Percentiles rank a stretch among this genome's conserved stretches.
Evolutionary conservation across 1,139 yeast genomes (phyloP).

Genomic region (Blastobotrys buckinghamii): DNA sequence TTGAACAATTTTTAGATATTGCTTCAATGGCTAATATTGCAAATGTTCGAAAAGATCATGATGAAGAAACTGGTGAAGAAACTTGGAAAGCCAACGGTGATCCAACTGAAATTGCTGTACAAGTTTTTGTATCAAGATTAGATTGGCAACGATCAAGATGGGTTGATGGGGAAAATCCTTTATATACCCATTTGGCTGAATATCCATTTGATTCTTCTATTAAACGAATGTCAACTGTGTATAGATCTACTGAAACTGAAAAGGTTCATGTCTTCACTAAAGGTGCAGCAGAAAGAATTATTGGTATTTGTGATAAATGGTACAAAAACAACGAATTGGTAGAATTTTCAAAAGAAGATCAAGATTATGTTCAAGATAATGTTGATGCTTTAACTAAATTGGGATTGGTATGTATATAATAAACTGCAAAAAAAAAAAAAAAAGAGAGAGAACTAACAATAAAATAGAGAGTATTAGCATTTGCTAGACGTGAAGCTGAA

Average conservation of each 20-base stretch:
- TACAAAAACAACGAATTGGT: constrained; percentile 31
- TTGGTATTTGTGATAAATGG: constrained; percentile 53
- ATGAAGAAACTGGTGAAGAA: constrained; percentile 33
- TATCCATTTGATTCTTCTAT: constrained; percentile 75
- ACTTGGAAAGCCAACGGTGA: constrained; percentile 78
- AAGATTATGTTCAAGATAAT: constrained; percentile 44
- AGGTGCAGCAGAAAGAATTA: constrained; percentile 69
- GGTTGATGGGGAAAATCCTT: constrained; percentile 26
- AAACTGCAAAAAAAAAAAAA: neutral
- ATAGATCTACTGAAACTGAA: constrained; percentile 34
- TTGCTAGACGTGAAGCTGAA: constrained; percentile 61
- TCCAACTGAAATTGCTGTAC: constrained; percentile 80
- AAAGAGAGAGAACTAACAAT: constrained; percentile 1
- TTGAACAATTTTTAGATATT: constrained; percentile 47
- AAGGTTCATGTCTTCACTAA: constrained; percentile 49
- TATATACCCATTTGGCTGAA: constrained; percentile 48
- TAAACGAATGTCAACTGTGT: constrained; percentile 68
- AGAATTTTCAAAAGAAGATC: constrained; percentile 19
- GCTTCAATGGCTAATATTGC: constrained; percentile 76
- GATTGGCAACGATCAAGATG: constrained; percentile 43
- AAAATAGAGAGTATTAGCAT: constrained; percentile 53
- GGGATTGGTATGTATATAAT: constrained; percentile 40
- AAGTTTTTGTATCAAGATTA: constrained; percentile 60
- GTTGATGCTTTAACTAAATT: constrained; percentile 59
- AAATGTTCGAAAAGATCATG: constrained; percentile 41